Percentiles rank a stretch among this genome's conserved stretches.
Evolutionary conservation across 768 basidiomycete genomes (phyloP).

Genomic region (Pleurotus tuoliensis): DNA sequence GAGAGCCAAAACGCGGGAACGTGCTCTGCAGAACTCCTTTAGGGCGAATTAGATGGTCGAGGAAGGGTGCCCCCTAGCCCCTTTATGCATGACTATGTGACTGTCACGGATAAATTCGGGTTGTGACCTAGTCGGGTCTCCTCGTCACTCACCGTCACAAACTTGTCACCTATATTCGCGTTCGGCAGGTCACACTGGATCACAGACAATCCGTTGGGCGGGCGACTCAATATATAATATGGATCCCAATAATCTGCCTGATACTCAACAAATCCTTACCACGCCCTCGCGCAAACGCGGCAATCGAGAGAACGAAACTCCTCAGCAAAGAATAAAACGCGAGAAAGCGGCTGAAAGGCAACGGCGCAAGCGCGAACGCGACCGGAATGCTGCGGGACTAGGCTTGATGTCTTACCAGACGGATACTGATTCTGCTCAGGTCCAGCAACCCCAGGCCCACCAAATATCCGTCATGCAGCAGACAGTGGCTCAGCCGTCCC

Average conservation of each 20-base stretch:
- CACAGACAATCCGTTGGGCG: slow-evolving; percentile 17
- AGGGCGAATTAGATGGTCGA: no score
- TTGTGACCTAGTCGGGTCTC: background rate
- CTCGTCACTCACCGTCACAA: slow-evolving; percentile 45
- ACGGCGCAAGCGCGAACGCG: slow-evolving; percentile 76
- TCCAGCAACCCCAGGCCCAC: slow-evolving; percentile 17
- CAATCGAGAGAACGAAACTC: slow-evolving; percentile 59
- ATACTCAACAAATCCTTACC: slow-evolving; percentile 8
- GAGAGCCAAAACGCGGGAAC: background rate
- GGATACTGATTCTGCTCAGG: slow-evolving; percentile 23
- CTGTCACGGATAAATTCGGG: background rate
- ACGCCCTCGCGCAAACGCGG: slow-evolving; percentile 45
- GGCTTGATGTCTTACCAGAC: slow-evolving; percentile 36
- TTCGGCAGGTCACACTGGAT: slow-evolving; percentile 43
- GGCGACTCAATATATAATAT: background rate
- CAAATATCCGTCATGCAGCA: slow-evolving; percentile 28
- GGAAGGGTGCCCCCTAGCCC: no score
- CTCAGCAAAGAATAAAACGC: slow-evolving; percentile 68
- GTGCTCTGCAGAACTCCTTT: no score
- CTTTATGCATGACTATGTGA: background rate
- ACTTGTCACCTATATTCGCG: slow-evolving; percentile 40
- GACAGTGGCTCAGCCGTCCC: slow-evolving; percentile 23
- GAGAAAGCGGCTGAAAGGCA: slow-evolving; percentile 88
- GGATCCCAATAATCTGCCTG: slow-evolving; percentile 4
- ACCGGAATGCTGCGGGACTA: slow-evolving; percentile 37